phyloP scores from a whole-genome alignment of 306 rosid genomes.

The Medicago arabica region DNA sequence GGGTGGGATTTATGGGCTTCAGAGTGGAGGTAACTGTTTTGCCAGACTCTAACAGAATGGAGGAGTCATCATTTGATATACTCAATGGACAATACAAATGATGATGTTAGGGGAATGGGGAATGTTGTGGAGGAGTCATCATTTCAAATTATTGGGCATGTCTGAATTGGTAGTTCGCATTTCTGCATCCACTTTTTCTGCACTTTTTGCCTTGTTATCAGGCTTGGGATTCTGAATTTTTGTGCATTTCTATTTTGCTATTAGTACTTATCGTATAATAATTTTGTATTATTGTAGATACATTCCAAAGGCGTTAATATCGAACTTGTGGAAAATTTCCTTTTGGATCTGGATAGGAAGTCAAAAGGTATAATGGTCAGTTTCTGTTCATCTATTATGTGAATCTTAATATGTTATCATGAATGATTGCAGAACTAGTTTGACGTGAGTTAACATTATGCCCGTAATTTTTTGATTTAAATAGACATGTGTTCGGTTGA shows the following conservation, averaged over 20 bases:
- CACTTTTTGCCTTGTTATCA: conserved; percentile 2
- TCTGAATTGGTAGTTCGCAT: background rate
- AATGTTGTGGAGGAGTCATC: background rate
- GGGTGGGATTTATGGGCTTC: background rate
- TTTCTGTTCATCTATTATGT: conserved; percentile 18
- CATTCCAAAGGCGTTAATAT: conserved; percentile 81
- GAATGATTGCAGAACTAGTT: background rate
- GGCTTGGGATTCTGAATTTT: background rate
- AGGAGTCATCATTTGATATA: background rate
- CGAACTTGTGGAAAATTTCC: conserved; percentile 69
- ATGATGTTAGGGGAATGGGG: background rate
- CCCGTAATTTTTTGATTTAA: background rate
- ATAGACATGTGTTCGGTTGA: background rate
- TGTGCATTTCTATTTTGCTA: background rate
- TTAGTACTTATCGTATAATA: background rate
- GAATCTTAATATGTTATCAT: background rate
- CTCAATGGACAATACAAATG: background rate
- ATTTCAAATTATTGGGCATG: background rate
- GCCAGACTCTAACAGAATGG: background rate
- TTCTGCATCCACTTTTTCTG: background rate
- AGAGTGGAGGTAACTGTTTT: conserved; percentile 4
- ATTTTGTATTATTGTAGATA: conserved; percentile 57
- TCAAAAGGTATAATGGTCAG: conserved; percentile 55
- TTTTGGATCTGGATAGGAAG: conserved; percentile 68
- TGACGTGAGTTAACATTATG: background rate